phyloP scores from a whole-genome alignment of 805 yeast genomes.

The Cyberlindnera petersonii region DNA sequence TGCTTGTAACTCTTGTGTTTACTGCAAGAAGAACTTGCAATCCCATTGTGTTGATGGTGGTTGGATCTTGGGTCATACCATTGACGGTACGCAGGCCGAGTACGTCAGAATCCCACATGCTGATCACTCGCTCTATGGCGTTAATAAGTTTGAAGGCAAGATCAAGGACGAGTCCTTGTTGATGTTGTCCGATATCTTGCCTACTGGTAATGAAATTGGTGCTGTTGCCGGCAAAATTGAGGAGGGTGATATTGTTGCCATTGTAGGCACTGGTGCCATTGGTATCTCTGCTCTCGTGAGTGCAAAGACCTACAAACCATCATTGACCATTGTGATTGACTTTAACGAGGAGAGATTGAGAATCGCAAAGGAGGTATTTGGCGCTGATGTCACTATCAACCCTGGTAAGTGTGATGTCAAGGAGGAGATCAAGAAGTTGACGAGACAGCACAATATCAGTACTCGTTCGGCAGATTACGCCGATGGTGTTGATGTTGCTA shows the following conservation, averaged over 20 bases:
- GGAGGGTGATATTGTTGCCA: slow-evolving; percentile 56
- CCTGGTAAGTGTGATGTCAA: slow-evolving; percentile 42
- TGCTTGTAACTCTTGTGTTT: slow-evolving; percentile 55
- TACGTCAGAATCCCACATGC: slow-evolving; percentile 52
- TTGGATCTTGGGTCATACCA: slow-evolving; percentile 51
- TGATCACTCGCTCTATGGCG: slow-evolving; percentile 34
- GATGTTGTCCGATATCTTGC: slow-evolving; percentile 61
- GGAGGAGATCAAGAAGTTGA: slow-evolving; percentile 35
- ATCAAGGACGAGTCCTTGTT: slow-evolving; percentile 48
- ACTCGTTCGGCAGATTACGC: slow-evolving; percentile 30
- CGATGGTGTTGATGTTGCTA: slow-evolving; percentile 56
- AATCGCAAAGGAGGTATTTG: slow-evolving; percentile 51
- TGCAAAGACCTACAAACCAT: slow-evolving; percentile 50
- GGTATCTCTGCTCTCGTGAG: slow-evolving; percentile 60
- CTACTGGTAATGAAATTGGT: slow-evolving; percentile 66
- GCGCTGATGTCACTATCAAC: slow-evolving; percentile 56
- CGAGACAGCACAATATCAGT: slow-evolving; percentile 18
- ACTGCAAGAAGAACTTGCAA: slow-evolving; percentile 52
- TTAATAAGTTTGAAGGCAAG: slow-evolving; percentile 31
- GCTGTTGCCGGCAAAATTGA: slow-evolving; percentile 49
- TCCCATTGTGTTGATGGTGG: slow-evolving; percentile 58
- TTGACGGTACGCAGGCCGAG: slow-evolving; percentile 68
- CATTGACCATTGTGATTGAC: slow-evolving; percentile 53
- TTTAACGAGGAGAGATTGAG: slow-evolving; percentile 54
- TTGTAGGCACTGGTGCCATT: slow-evolving; percentile 66